Evolutionary conservation across 2,329 filamentous ascomycete genomes (phyloP).

Genomic region (Emmonsiellopsis sp.): DNA sequence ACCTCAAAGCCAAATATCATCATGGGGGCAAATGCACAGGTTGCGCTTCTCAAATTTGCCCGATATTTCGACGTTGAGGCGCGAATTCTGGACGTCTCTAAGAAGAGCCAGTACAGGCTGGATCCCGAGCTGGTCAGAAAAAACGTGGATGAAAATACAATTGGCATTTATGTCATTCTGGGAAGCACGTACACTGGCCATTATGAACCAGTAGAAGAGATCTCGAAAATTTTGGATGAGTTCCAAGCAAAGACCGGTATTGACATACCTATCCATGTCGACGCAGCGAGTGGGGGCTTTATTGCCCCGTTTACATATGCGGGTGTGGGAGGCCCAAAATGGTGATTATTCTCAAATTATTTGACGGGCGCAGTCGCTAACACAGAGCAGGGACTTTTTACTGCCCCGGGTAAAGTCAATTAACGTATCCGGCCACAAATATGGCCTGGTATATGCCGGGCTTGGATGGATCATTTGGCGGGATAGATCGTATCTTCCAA

Average conservation of each 20-base stretch:
- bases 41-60: conserved; percentile 64
- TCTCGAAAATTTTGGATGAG: conserved; percentile 56
- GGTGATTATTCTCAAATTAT: conserved; percentile 29
- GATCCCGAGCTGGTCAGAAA: conserved; percentile 56
- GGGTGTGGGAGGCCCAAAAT: conserved; percentile 42
- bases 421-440: conserved; percentile 46
- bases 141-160: conserved; percentile 67
- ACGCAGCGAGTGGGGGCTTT: conserved; percentile 35
- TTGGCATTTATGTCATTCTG: conserved; percentile 65
- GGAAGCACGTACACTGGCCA: conserved; percentile 67
- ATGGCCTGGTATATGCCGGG: conserved; percentile 54
- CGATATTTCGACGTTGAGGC: conserved; percentile 67
- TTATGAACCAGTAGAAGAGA: conserved; percentile 62
- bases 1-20: conserved; percentile 60
- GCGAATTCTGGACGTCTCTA: conserved; percentile 53
- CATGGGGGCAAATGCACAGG: conserved; percentile 66
- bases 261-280: conserved; percentile 54
- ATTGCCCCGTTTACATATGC: conserved; percentile 35
- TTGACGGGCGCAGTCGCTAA: neutral
- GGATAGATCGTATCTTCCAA: conserved; percentile 55
- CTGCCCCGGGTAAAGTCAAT: conserved; percentile 42
- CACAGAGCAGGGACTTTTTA: conserved; percentile 30
- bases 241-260: conserved; percentile 53
- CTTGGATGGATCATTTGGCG: conserved; percentile 65
- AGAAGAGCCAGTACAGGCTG: conserved; percentile 52